Conservation (phyloP, 1,284 basidiomycete species). For the Marasmius oreades region DNA sequence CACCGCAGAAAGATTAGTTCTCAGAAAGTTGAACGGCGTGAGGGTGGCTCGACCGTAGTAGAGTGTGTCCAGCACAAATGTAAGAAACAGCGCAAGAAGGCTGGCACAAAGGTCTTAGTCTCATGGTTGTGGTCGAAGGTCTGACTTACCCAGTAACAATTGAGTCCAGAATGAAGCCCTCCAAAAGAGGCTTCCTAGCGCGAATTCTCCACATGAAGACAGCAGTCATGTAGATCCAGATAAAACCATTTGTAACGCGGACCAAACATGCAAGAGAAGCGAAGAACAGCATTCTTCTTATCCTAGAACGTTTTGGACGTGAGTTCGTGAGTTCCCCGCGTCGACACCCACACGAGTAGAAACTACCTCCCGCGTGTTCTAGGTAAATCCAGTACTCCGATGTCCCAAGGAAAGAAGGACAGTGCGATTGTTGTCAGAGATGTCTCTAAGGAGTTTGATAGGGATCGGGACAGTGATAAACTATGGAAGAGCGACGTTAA, state of each 20-base stretch:
- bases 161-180: conserved; percentile 34
- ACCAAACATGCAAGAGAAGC: conserved; percentile 79
- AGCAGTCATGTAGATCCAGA: conserved; percentile 75
- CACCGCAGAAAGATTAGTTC: conserved; percentile 76
- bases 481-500: conserved; percentile 86
- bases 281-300: conserved; percentile 34
- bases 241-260: conserved; percentile 82
- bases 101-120: conserved; percentile 26
- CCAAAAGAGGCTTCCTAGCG: conserved; percentile 25
- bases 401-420: conserved; percentile 74
- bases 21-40: conserved; percentile 80
- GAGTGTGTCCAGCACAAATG: conserved; percentile 58
- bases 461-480: conserved; percentile 80
- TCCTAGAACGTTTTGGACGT: background rate
- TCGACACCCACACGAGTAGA: background rate
- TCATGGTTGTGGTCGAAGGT: background rate
- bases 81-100: conserved; percentile 28
- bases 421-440: conserved; percentile 81
- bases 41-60: conserved; percentile 73
- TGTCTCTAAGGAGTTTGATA: conserved; percentile 94
- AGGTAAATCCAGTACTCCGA: conserved; percentile 7
- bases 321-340: background rate
- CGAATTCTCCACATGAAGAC: conserved; percentile 50
- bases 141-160: conserved; percentile 39
- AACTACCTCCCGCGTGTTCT: background rate